Percentiles rank a stretch among this genome's conserved stretches.
Evolutionary conservation across 2,329 filamentous ascomycete species (phyloP).

Genomic region (Talaromyces sp.): DNA sequence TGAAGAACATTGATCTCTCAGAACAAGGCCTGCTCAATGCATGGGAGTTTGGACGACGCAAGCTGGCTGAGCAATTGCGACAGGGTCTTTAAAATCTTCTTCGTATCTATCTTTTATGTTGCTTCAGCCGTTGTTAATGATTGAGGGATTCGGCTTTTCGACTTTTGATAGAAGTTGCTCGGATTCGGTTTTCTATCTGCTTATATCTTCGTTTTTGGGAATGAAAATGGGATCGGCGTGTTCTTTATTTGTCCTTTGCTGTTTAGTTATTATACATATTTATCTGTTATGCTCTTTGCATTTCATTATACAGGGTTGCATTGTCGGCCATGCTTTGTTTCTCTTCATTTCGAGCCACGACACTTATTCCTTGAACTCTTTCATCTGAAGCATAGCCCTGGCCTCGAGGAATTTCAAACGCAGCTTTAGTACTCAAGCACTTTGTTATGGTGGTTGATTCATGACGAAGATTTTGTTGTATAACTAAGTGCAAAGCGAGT

Average conservation of each 20-base stretch:
- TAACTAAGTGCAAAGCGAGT: not conserved
- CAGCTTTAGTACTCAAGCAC: too few relatives aligned
- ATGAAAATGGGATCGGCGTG: constrained; percentile 19
- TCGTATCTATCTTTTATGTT: constrained; percentile 12
- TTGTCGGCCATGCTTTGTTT: not conserved
- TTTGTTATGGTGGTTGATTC: not conserved
- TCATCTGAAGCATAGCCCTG: not conserved
- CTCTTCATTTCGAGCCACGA: not conserved
- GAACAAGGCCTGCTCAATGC: constrained; percentile 94
- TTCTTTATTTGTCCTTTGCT: constrained; percentile 3
- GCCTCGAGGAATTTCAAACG: not conserved
- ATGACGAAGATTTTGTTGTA: not conserved
- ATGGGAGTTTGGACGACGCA: constrained; percentile 89
- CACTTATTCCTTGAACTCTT: not conserved
- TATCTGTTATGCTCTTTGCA: constrained; percentile 2
- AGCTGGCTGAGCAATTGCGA: constrained; percentile 85
- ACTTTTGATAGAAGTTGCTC: constrained; percentile 11
- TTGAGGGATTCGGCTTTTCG: constrained; percentile 22
- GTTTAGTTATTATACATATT: constrained; percentile 1
- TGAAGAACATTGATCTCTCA: constrained; percentile 91
- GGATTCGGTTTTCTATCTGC: constrained; percentile 21
- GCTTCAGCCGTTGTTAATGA: constrained; percentile 21
- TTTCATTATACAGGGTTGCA: not conserved
- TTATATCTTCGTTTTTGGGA: constrained; percentile 17
- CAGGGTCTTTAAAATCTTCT: constrained; percentile 67